Evolutionary conservation across 345 rosid species (phyloP).

Genomic region (Rubroshorea leprosula): DNA sequence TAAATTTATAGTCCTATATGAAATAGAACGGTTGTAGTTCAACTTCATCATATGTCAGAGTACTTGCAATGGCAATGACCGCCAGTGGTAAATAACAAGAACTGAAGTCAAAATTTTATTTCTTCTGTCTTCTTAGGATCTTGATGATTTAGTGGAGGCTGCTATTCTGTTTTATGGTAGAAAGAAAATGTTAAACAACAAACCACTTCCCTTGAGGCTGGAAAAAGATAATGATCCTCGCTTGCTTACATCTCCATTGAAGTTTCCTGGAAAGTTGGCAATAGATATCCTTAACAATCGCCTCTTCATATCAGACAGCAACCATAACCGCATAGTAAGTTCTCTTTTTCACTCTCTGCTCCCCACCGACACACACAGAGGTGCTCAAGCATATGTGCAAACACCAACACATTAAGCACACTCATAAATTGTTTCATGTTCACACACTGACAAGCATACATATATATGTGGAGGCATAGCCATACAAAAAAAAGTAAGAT

Average conservation of each 20-base stretch:
- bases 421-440: background rate
- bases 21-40: too few relatives aligned
- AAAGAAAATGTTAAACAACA: conserved; percentile 59
- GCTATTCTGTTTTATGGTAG: conserved; percentile 71
- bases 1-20: too few relatives aligned
- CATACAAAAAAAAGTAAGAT: too few relatives aligned
- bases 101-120: too few relatives aligned
- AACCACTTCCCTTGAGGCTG: conserved; percentile 62
- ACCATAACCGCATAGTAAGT: conserved; percentile 87
- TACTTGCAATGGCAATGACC: too few relatives aligned
- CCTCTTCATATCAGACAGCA: conserved; percentile 91
- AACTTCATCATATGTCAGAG: too few relatives aligned
- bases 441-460: background rate
- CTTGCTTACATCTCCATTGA: conserved; percentile 68
- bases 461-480: too few relatives aligned
- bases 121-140: conserved; percentile 40
- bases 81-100: too few relatives aligned
- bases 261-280: conserved; percentile 93
- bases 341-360: conserved; percentile 23
- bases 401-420: too few relatives aligned
- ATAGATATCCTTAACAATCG: conserved; percentile 79
- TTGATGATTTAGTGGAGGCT: conserved; percentile 81
- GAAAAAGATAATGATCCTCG: conserved; percentile 87
- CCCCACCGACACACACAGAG: too few relatives aligned
- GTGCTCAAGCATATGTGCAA: too few relatives aligned